These are phyloP conservation scores for Fomitopsis pinicola DNA, from an alignment of 1,284 basidiomycete species.

Conservation along the genomic window DNA sequence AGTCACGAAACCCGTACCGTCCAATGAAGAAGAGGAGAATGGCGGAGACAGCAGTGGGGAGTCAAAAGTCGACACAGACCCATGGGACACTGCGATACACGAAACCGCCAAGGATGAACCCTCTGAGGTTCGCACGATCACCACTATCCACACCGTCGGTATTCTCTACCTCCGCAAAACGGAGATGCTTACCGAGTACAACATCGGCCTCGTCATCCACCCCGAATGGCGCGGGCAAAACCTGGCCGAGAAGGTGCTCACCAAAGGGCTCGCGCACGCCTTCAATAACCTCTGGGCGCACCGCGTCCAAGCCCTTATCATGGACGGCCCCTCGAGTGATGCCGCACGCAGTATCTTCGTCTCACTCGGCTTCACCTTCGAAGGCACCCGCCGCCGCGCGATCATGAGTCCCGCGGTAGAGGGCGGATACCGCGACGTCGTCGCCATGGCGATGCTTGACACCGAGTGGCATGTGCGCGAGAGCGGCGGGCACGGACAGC, in stretches of 20 bases:
- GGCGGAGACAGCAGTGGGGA: not conserved
- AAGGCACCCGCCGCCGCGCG: slow-evolving; percentile 53
- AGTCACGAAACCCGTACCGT: no score
- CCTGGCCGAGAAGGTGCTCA: slow-evolving; percentile 40
- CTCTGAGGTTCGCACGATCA: no score
- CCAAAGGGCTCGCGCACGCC: slow-evolving; percentile 37
- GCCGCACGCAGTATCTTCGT: slow-evolving; percentile 19
- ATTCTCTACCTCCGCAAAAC: slow-evolving; percentile 38
- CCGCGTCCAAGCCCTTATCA: slow-evolving; percentile 34
- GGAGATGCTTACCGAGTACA: slow-evolving; percentile 38
- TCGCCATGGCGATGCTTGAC: slow-evolving; percentile 54
- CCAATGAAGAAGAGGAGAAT: not conserved
- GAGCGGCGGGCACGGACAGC: slow-evolving; percentile 21
- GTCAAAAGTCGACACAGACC: not conserved
- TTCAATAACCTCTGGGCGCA: slow-evolving; percentile 47
- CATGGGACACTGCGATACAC: no score
- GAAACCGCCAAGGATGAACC: no score
- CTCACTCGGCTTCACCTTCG: slow-evolving; percentile 45
- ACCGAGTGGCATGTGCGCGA: slow-evolving; percentile 52
- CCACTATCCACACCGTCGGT: slow-evolving; percentile 25
- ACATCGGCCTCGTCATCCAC: slow-evolving; percentile 45
- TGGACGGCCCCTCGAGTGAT: slow-evolving; percentile 8
- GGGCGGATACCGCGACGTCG: slow-evolving; percentile 53
- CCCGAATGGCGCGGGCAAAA: slow-evolving; percentile 33
- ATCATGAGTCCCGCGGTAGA: slow-evolving; percentile 36